Conservation (phyloP, 2,329 filamentous ascomycete genomes). For the Microsporum audouinii region DNA sequence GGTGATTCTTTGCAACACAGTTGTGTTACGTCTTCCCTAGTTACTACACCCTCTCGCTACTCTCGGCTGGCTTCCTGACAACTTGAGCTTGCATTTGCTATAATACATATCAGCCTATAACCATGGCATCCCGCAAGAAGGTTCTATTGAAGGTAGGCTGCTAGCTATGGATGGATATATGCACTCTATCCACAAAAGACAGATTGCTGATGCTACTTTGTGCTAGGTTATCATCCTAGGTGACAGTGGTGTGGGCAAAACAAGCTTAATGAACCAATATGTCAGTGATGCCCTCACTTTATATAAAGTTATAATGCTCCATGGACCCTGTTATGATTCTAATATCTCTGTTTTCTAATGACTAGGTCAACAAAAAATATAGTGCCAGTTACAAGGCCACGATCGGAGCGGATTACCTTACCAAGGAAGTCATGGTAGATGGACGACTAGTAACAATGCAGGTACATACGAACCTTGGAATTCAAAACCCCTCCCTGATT, state of each 20-base stretch:
- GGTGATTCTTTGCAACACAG: neutral
- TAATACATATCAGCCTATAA: neutral
- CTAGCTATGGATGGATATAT: neutral
- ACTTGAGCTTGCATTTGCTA: neutral
- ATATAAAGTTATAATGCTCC: neutral
- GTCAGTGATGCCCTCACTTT: conserved; percentile 45
- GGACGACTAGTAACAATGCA: conserved; percentile 98
- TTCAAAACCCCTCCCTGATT: neutral
- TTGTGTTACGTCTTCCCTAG: neutral
- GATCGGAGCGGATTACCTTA: conserved; percentile 96
- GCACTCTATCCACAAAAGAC: neutral
- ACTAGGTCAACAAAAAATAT: conserved; percentile 98
- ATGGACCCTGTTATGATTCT: neutral
- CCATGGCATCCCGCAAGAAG: conserved; percentile 77
- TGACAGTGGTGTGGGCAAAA: conserved; percentile 98
- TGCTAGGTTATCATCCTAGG: conserved; percentile 91
- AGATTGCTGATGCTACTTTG: conserved; percentile 10
- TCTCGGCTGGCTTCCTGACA: neutral
- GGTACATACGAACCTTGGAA: conserved; percentile 39
- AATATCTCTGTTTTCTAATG: conserved; percentile 8
- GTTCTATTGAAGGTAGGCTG: conserved; percentile 67
- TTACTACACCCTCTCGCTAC: neutral
- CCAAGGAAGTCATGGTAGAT: conserved; percentile 93
- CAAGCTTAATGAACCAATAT: conserved; percentile 99
- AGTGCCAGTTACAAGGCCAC: conserved; percentile 99